Evolutionary conservation across 2,329 filamentous ascomycete species (phyloP), one percentile per base, ranked within the genome.

Genomic region (Fusarium citri): DNA sequence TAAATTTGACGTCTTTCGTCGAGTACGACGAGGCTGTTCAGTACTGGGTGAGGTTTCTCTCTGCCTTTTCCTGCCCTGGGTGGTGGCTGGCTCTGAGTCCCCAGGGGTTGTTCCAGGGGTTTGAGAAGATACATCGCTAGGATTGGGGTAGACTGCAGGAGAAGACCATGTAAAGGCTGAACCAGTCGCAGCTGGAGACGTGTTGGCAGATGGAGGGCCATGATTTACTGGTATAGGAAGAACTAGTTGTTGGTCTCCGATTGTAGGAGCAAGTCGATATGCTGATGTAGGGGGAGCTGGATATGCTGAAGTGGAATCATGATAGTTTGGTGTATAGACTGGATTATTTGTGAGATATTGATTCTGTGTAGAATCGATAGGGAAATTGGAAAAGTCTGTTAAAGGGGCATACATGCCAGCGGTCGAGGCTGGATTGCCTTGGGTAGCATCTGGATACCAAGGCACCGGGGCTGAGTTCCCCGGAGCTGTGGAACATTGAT

Each of bases 61-160:
- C 20, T 16, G 14, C 40, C 61, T 66, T 43, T 66, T 66, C 20
- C 12, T 46, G 25, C 30, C 28, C 34, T 14, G 30, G 9, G 18
- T 26, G 15, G 51, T 23, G 15, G 31, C 25, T 25, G 56, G 26
- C 16, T 46, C 30, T 37, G 56, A 26, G 25, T 22, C 30, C 10
- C 20, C 25, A 40, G 31, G 22, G 16, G 28, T 16, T 6, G 37
- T 31, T 7, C 9, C 14, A 37, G 47, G 54, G 25, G 30, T 22
- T 40, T 53, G 49, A 22, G n/a, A 20, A 16, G 23, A 28, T 26
- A 26, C 31, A 53, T 9, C 30, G 25, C 18, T 5, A 22, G 25
- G 18, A 57, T 51, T 31, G 25, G 12, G 15, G 16, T 12, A 23
- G 12, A 31, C 22, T 7, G 18, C 6, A 20, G 34, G 26, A 47